A percentile compares a stretch with the other conserved stretches of the same genome.
phyloP scores from a whole-genome alignment of 352 stramenopile species.

The Phytophthora europaea region DNA sequence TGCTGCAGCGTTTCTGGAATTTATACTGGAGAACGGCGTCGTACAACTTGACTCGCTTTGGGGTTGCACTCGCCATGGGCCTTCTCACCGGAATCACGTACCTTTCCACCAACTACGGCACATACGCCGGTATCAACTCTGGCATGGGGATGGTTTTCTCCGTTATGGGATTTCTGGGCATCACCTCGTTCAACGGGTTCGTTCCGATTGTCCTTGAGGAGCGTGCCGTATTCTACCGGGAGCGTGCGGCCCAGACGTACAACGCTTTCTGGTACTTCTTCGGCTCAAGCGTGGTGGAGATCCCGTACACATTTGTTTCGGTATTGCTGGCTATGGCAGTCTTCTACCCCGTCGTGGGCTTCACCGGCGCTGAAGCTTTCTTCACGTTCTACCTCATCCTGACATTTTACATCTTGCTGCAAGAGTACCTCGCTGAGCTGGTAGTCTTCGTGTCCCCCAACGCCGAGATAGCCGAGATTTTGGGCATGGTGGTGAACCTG shows the following conservation, averaged over 20 bases:
- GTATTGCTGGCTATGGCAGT: constrained; percentile 15
- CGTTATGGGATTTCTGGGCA: constrained; percentile 9
- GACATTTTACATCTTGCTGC: constrained; percentile 31
- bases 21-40: constrained; percentile 28
- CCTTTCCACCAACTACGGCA: constrained; percentile 1
- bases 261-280: constrained; percentile 32
- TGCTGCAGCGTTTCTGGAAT: constrained; percentile 17
- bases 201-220: constrained; percentile 9
- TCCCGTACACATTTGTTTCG: constrained; percentile 10
- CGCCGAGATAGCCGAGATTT: constrained; percentile 33
- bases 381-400: constrained; percentile 42
- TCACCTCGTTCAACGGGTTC: constrained; percentile 14
- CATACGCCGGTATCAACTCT: constrained; percentile 23
- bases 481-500: constrained; percentile 45
- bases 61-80: background rate
- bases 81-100: constrained; percentile 10
- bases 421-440: constrained; percentile 38
- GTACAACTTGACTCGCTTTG: constrained; percentile 28
- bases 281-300: constrained; percentile 15
- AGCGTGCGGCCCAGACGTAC: constrained; percentile 24
- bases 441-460: constrained; percentile 43
- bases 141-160: constrained; percentile 25
- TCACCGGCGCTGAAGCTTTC: constrained; percentile 26
- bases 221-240: constrained; percentile 22
- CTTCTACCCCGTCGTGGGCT: constrained; percentile 28